A percentile compares a stretch with the other conserved stretches of the same genome.
Conservation (phyloP, 768 basidiomycete genomes). For the Udeniomyces megalosporus region DNA sequence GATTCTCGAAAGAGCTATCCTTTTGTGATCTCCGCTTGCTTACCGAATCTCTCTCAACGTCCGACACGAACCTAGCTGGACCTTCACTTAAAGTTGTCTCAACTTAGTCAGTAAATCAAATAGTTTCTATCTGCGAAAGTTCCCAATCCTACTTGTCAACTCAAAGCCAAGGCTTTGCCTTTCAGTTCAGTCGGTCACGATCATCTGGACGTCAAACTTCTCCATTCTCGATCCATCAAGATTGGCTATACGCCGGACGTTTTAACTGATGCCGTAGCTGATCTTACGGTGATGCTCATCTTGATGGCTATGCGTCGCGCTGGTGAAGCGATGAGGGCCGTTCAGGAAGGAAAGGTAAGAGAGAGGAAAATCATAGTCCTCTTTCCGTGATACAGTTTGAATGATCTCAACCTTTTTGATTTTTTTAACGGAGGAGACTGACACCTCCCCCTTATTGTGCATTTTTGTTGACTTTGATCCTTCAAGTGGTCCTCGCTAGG, state of each 20-base stretch:
- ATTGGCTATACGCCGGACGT: conserved; percentile 90
- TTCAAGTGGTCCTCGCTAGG: no score
- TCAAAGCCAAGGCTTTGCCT: no score
- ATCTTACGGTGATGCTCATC: conserved; percentile 72
- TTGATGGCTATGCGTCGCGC: conserved; percentile 84
- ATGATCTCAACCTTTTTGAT: neutral
- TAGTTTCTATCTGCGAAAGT: neutral
- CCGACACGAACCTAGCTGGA: conserved; percentile 41
- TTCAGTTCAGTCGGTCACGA: conserved; percentile 33
- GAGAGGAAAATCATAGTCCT: no score
- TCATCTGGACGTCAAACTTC: conserved; percentile 52
- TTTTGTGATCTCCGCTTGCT: neutral
- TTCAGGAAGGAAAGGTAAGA: conserved; percentile 43
- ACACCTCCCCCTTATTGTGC: no score
- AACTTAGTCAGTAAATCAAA: conserved; percentile 42
- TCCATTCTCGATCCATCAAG: conserved; percentile 46
- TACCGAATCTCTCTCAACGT: neutral
- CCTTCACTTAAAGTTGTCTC: conserved; percentile 63
- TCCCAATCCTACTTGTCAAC: no score
- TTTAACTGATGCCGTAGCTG: conserved; percentile 85
- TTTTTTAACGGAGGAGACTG: no score
- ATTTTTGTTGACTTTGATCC: no score
- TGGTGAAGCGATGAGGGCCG: conserved; percentile 45
- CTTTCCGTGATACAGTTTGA: no score
- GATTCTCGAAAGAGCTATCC: no score